Evolutionary conservation across 2,329 filamentous ascomycete genomes (phyloP).

Genomic region (Aureobasidium sp.): DNA sequence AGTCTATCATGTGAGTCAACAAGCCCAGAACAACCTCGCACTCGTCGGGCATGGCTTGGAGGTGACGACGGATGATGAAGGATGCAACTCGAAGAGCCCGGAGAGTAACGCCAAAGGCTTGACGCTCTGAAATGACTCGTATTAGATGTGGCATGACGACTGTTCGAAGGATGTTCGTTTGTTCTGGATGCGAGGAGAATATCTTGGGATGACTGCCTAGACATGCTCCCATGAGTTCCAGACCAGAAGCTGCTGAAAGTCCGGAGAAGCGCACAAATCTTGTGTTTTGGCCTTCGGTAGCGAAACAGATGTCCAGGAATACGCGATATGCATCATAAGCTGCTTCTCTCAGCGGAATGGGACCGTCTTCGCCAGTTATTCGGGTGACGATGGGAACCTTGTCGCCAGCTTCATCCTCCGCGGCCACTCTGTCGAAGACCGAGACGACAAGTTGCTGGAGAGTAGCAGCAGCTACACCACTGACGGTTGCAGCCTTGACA

Average conservation of each 20-base stretch:
- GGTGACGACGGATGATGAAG: constrained; percentile 70
- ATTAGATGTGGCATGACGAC: constrained; percentile 79
- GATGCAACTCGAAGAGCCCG: constrained; percentile 77
- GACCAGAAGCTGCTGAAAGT: constrained; percentile 72
- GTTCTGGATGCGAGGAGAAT: constrained; percentile 71
- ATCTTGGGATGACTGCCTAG: constrained; percentile 77
- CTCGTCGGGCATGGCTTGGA: constrained; percentile 66
- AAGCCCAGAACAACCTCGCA: constrained; percentile 77
- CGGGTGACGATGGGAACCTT: constrained; percentile 57
- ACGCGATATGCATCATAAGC: constrained; percentile 82
- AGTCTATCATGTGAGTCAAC: constrained; percentile 79
- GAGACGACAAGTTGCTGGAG: constrained; percentile 88
- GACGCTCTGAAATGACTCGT: constrained; percentile 66
- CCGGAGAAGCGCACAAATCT: constrained; percentile 74
- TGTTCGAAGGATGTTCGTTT: constrained; percentile 67
- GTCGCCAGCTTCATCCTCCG: constrained; percentile 62
- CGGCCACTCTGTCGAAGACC: constrained; percentile 83
- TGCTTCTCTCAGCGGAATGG: constrained; percentile 62
- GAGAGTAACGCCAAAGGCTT: constrained; percentile 74
- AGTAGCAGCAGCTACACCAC: constrained; percentile 93
- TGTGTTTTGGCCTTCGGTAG: constrained; percentile 77
- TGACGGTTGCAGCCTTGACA: constrained; percentile 88
- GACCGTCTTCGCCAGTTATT: constrained; percentile 58
- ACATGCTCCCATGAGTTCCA: constrained; percentile 89
- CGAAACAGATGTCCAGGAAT: constrained; percentile 81